Evolutionary conservation across 2,329 filamentous ascomycete genomes (phyloP).

Genomic region (Neopestalotiopsis sp.): DNA sequence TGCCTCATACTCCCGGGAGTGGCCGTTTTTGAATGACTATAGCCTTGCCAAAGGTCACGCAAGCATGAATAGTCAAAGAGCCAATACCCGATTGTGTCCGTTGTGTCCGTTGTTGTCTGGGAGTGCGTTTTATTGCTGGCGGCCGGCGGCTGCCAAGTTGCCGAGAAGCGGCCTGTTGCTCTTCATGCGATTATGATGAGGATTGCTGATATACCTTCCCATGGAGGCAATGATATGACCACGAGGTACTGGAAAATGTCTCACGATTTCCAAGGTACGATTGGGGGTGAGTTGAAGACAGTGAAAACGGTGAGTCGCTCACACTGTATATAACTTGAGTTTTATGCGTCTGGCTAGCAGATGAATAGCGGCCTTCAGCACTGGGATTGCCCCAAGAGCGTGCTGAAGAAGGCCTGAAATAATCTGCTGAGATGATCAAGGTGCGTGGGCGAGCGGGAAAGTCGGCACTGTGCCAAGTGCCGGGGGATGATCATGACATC

Average conservation of each 20-base stretch:
- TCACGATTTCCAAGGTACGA: not conserved
- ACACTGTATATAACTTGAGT: not conserved
- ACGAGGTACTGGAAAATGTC: constrained; percentile 9
- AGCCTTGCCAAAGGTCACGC: not conserved
- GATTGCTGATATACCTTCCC: constrained; percentile 15
- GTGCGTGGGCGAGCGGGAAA: not conserved
- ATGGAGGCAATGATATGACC: constrained; percentile 13
- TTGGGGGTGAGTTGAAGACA: not conserved
- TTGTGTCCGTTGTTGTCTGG: not conserved
- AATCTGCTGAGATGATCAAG: not conserved
- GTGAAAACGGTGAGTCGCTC: not conserved
- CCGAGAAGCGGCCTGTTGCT: not conserved
- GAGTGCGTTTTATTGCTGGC: not conserved
- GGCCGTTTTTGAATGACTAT: not conserved
- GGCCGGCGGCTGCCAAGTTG: not conserved
- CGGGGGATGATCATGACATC: constrained; percentile 13
- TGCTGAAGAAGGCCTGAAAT: not conserved
- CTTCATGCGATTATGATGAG: constrained; percentile 14
- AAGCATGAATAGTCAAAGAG: not conserved
- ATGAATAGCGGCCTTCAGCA: not conserved
- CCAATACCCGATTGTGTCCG: not conserved
- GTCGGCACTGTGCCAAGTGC: constrained; percentile 8
- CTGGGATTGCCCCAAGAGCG: not conserved
- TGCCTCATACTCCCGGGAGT: not conserved
- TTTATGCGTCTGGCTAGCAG: not conserved